Base-by-base conservation (phyloP, 345 rosid species). In the Lepidium aucheri region DNA sequence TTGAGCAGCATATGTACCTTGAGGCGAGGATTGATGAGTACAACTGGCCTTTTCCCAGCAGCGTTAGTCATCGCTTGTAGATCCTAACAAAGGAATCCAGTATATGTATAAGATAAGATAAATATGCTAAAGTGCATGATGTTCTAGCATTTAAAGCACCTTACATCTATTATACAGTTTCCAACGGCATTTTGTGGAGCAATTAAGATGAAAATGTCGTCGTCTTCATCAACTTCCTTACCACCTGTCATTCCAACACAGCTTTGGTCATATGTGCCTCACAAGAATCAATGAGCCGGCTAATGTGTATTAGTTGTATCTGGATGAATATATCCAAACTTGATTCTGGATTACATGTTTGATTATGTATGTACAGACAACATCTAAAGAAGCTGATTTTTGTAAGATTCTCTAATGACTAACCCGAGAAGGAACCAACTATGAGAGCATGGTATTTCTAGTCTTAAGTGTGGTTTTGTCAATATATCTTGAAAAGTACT, bases 141-240 rank as follows among this genome's bases (percentile, higher is more conserved):
- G 11, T 1, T 24, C 34, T 36, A 6, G 51, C 9, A 41, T 15
- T 50, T 13, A 43, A 15, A 72, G 65, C 49, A 73, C 63, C 84
- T 85, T 80, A 93, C 97, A 65, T 85, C 91, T 54, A 89, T 89
- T 45, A 93, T 93, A 62, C 98, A 93, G 58, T 93, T 93, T 32
- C 98, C 98, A 43, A 93, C 90, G 6, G 94, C 98, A 73, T 93
- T 92, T 78, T 93, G 97, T 45, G 98, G 98, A 78, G 96, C 95
- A 63, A 89, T 88, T 77, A 89, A 80, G 75, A 93, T 85, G 67
- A 84, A 93, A 65, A 93, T 68, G 79, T 93, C 98, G 69, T 93
- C 98, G 73, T 84, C 80, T 74, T 93, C 88, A 3, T 78, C 84
- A 70, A 93, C 98, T 69, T 93, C 95, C 65, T 82, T 65, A 63